Evolutionary conservation across 352 stramenopile species (phyloP), one percentile per base, ranked within the genome.

Genomic region (Phytophthora agathidicida): DNA sequence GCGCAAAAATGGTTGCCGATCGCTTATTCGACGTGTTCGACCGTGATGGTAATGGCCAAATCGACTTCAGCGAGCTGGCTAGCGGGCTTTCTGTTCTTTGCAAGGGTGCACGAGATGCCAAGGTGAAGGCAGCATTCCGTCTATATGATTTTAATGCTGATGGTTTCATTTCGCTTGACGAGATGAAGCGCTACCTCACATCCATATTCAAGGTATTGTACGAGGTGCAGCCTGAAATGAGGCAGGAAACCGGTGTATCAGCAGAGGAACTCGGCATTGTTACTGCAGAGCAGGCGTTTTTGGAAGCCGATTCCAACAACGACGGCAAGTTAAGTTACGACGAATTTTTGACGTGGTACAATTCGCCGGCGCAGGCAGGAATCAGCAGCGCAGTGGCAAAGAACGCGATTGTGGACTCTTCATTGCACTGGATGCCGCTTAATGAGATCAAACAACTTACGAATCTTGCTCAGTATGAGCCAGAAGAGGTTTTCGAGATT

Each of bases 191-290:
- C 13, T 97, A 96, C 61, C 48, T 97, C 23, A 93, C 76, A 3
- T 86, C 83, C 7, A 93, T 96, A 28, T 97, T 96, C 56, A 92
- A 85, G 44, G 82, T 96, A 7, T 31, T 96, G 50, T 96, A 93
- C 60, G 83, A 93, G 50, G 77, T 92, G 7, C 89, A 94, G 28
- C 76, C 86, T 11, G 67, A 86, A 33, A 90, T 92, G 72, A 71
- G 71, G 7, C 38, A 75, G 9, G 73, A 91, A 59, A 88, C 83
- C 0, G 82, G 82, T 11, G 77, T 90, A 0, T 80, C 80, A 0
- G 77, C 89, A 5, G 80, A 93, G 23, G 79, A 95, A 43, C 72
- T 96, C 0, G 88, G 83, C 1, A 31, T 68, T n/a, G 81, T 94
- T 27, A 96, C 87, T 1, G 86, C 87, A 2, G 83, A 94, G 47